phyloP scores from a whole-genome alignment of 1,139 yeast genomes.

The Lodderomyces oxycetoniae region DNA sequence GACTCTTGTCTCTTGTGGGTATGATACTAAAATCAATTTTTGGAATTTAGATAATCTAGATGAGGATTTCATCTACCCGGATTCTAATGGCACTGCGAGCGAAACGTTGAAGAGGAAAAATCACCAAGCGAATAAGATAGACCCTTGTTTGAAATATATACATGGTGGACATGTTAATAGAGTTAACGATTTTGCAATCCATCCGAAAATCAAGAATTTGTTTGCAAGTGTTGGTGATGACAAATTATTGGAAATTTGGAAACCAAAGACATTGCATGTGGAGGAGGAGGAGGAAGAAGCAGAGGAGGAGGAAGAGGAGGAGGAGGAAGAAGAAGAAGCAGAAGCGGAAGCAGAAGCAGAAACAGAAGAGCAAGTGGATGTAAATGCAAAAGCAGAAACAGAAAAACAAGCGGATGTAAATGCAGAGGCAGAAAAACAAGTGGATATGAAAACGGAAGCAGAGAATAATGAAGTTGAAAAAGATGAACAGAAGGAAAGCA shows the following conservation, averaged over 20 bases:
- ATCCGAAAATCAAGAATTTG: constrained; percentile 40
- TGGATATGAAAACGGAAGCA: not conserved
- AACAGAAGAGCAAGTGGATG: not conserved
- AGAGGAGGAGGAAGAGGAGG: constrained; percentile 25
- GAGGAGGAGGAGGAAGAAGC: constrained; percentile 43
- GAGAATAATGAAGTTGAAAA: not conserved
- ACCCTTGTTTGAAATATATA: constrained; percentile 56
- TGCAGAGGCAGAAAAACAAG: not conserved
- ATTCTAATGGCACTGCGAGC: constrained; percentile 12
- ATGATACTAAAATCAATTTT: constrained; percentile 44
- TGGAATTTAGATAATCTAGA: constrained; percentile 49
- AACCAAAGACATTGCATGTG: constrained; percentile 38
- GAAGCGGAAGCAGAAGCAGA: constrained; percentile 1
- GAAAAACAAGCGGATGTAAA: constrained; percentile 1
- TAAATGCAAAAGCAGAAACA: not conserved
- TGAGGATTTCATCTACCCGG: constrained; percentile 42
- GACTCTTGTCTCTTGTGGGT: constrained; percentile 42
- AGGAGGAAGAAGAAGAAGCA: constrained; percentile 13
- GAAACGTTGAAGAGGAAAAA: constrained; percentile 16
- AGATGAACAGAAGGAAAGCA: not conserved
- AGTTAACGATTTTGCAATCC: constrained; percentile 47
- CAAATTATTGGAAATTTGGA: constrained; percentile 50
- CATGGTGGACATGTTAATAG: constrained; percentile 59
- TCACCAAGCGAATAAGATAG: constrained; percentile 26
- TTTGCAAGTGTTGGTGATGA: constrained; percentile 51